Base-by-base conservation (phyloP, 208 protist genomes). In the Trypanosoma theileri region DNA sequence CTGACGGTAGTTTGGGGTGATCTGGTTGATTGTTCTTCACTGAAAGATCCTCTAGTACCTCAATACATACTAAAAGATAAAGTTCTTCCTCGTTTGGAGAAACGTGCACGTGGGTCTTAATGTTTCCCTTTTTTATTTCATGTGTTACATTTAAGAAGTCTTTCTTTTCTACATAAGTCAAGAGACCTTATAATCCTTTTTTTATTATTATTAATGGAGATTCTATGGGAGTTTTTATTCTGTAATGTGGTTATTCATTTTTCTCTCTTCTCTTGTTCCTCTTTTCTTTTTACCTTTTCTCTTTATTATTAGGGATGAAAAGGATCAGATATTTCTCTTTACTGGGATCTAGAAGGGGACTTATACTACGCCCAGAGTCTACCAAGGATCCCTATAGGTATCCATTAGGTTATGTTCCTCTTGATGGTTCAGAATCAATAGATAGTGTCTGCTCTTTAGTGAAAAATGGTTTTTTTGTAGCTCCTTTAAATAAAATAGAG, bases 371-470 rank as follows among this genome's bases (percentile, higher is more conserved):
- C 40, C 69, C 70, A 24, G 75, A 80, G 35, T 69, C 65, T 42
- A 74, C 69, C 16, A 58, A 69, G 16, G 45, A 70, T 56, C 58
- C 69, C 17, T 6, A 66, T 21, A 63, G 59, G 46, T 95, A 89
- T 66, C 91, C 91, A 31, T 65, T 87, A 12, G 91, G 91, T 1
- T 96, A 89, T 55, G 83, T 94, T 1, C 86, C 91, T 14, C 62
- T 96, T 42, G 84, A 92, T 54, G 91, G 88, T 1, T 84, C 70
- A 2, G 88, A 96, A 57, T 68, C 91, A 0, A 86, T 94, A 57
- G 88, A 94, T 52, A 71, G 75, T 19, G 76, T 96, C 13, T 96
- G 89, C 58, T 58, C 79, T n/a, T 46, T 94, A 16, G 35, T 96
- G 10, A 94, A 92, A 57, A 60, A 45, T 45, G 91, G 91, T 16